Conservation (phyloP, 225 moss, liverwort and hornwort species). For the Straminergon stramineum region DNA sequence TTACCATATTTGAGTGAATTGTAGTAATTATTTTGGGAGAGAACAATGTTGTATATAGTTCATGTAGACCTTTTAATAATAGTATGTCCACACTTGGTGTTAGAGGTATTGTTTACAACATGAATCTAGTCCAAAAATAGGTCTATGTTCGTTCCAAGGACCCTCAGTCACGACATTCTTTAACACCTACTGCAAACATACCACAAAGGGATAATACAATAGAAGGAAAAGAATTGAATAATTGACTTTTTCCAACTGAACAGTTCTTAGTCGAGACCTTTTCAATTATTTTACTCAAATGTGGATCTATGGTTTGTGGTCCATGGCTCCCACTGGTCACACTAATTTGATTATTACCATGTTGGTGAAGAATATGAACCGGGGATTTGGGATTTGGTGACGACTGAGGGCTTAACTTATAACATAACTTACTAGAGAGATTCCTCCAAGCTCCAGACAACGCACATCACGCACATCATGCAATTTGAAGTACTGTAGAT, state of each 20-base stretch:
- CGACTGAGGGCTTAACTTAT: background rate
- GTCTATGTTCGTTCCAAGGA: too few species aligned
- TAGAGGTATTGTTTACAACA: too few species aligned
- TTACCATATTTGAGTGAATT: background rate
- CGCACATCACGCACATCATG: background rate
- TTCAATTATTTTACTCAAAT: background rate
- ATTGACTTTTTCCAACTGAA: background rate
- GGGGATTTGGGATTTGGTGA: too few species aligned
- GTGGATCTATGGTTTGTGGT: background rate
- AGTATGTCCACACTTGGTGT: too few species aligned
- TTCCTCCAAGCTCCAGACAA: background rate
- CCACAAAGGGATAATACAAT: background rate
- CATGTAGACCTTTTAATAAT: background rate
- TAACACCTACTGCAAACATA: too few species aligned
- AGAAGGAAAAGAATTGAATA: background rate
- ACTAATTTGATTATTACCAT: background rate
- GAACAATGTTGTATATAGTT: background rate
- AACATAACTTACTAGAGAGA: background rate
- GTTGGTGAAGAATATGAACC: background rate
- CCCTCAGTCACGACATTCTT: too few species aligned
- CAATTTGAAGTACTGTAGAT: background rate
- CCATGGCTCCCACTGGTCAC: background rate
- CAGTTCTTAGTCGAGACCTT: background rate
- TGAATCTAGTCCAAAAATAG: too few species aligned
- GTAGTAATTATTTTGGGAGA: background rate